Conservation (phyloP, 177 flowering plant genomes). For the Tripterygium wilfordii region DNA sequence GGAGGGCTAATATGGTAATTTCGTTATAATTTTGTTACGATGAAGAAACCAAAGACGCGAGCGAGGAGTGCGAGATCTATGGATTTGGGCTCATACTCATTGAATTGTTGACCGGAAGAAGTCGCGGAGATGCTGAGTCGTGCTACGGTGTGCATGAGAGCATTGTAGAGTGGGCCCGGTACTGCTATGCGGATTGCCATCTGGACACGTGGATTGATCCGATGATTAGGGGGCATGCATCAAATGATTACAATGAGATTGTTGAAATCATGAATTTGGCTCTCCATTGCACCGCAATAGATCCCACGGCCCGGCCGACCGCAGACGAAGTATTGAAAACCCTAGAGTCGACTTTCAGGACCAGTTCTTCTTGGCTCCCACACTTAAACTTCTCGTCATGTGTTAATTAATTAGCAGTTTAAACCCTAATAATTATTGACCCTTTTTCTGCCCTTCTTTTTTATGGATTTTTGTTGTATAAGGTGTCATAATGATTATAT, state of each 20-base stretch:
- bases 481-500: too few species aligned
- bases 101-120: constrained; percentile 64
- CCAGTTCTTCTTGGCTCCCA: constrained; percentile 29
- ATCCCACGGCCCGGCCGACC: constrained; percentile 61
- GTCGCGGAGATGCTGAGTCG: constrained; percentile 39
- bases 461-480: too few species aligned
- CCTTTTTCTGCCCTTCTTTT: too few species aligned
- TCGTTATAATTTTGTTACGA: not conserved
- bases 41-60: constrained; percentile 27
- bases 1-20: too few species aligned
- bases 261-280: constrained; percentile 69
- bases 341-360: constrained; percentile 30
- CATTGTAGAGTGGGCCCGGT: constrained; percentile 74
- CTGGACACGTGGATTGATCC: constrained; percentile 70
- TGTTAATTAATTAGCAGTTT: too few species aligned
- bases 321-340: constrained; percentile 30
- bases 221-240: constrained; percentile 22
- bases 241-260: constrained; percentile 38
- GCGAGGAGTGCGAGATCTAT: constrained; percentile 65
- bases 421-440: too few species aligned
- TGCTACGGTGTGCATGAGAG: constrained; percentile 39
- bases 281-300: constrained; percentile 57
- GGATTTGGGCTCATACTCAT: constrained; percentile 68
- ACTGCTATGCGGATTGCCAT: constrained; percentile 75
- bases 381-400: constrained; percentile 15